Evolutionary conservation across 345 rosid genomes (phyloP).

Genomic region (Brassica nigra): DNA sequence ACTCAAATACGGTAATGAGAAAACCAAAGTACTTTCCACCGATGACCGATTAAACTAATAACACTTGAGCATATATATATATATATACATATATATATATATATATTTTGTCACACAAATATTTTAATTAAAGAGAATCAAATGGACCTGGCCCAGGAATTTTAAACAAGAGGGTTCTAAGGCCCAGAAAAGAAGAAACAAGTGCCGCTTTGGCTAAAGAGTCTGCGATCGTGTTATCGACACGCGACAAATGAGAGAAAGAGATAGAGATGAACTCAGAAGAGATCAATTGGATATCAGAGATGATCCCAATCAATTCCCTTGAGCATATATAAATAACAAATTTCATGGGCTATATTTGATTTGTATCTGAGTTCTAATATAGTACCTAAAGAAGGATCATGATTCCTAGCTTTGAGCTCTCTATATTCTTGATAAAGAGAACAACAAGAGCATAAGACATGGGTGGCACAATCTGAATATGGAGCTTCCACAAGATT

Average conservation of each 20-base stretch:
- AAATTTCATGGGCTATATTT: neutral
- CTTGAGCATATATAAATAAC: neutral
- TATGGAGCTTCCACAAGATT: conserved; percentile 52
- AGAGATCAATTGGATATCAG: too few relatives aligned
- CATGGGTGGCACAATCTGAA: conserved; percentile 45
- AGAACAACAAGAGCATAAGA: conserved; percentile 47
- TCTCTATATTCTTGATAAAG: conserved; percentile 56
- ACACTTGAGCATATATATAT: neutral
- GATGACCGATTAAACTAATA: neutral
- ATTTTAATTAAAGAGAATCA: too few relatives aligned
- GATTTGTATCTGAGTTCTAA: neutral
- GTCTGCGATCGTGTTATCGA: too few relatives aligned
- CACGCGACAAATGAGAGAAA: too few relatives aligned
- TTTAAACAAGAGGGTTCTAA: too few relatives aligned
- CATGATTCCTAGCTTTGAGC: conserved; percentile 46
- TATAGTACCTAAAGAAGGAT: conserved; percentile 50
- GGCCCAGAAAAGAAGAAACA: too few relatives aligned
- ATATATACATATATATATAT: too few relatives aligned
- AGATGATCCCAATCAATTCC: too few relatives aligned
- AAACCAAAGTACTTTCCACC: neutral
- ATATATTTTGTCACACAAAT: too few relatives aligned
- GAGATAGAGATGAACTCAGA: too few relatives aligned
- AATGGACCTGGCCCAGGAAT: too few relatives aligned
- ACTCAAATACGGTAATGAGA: neutral
- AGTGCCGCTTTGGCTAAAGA: too few relatives aligned